Evolutionary conservation across 768 basidiomycete species (phyloP).

Genomic region (Symmetrospora coprosmae): DNA sequence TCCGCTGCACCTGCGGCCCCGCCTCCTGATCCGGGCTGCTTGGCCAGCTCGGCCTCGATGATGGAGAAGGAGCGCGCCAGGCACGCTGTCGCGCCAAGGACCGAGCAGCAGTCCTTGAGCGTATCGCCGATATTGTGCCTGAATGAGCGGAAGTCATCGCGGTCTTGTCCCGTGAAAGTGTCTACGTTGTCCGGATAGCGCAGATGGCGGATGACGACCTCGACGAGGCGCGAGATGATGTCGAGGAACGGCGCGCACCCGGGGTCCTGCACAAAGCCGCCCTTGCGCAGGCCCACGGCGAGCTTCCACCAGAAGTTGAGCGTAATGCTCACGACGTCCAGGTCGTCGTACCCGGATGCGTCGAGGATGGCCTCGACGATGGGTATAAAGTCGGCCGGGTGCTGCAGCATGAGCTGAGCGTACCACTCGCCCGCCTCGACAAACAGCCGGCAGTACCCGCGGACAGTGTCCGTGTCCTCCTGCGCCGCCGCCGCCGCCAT

Average conservation of each 20-base stretch:
- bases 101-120: conserved; percentile 91
- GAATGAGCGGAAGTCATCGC: conserved; percentile 85
- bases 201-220: conserved; percentile 72
- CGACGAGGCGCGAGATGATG: conserved; percentile 70
- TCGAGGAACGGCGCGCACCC: conserved; percentile 53
- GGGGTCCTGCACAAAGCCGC: conserved; percentile 45
- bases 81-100: conserved; percentile 74
- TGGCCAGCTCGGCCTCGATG: conserved; percentile 58
- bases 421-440: conserved; percentile 98
- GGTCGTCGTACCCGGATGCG: conserved; percentile 80
- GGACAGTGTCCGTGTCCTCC: conserved; percentile 75
- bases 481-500: conserved; percentile 45
- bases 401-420: conserved; percentile 68
- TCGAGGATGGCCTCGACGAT: conserved; percentile 86
- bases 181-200: conserved; percentile 69
- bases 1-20: conserved; percentile 23
- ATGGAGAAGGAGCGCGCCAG: conserved; percentile 65
- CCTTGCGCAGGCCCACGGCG: conserved; percentile 73
- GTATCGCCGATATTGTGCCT: conserved; percentile 98
- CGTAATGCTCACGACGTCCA: conserved; percentile 92
- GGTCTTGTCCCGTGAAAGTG: conserved; percentile 59
- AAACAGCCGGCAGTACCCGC: conserved; percentile 78
- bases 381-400: conserved; percentile 83
- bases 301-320: conserved; percentile 98
- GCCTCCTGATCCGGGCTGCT: too few species aligned